Base-by-base conservation (phyloP, 768 basidiomycete species). In the Tylopilus sp. region DNA sequence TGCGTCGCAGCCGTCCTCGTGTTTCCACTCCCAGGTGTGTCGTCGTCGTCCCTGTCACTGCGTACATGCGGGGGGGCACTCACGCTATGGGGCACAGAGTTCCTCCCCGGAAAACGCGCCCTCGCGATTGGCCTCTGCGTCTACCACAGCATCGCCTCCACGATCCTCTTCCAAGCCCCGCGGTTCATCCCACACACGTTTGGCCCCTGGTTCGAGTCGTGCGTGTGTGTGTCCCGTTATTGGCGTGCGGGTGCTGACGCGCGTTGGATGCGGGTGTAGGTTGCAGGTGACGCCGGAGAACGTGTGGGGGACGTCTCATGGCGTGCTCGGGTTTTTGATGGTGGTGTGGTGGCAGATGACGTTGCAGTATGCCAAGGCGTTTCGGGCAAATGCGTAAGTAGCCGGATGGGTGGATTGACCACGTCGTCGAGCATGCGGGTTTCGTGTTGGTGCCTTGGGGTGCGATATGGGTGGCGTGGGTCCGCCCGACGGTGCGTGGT, bases 291-390 rank as follows among this genome's bases (percentile, higher is more conserved):
- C 87, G 0, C 90, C 90, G 0, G 90, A 92, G 65, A 63, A 72
- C 23, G 68, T 81, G 1, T 91, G 89, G 88, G 88, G 87, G 0
- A 78, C 75, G 6, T 60, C 80, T 18, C 90, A 92, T 57, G 90
- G 90, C 17, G 17, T 87, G 41, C 51, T 91, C 30, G 85, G 88
- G 11, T 67, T 91, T 6, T 78, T 76, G 47, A 85, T 91, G 76
- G 79, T 86, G 8, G 64, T 79, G 3, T 92, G 90, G 90, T 92
- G 90, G 90, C 90, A 92, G 69, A 73, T 65, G 17, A 91, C 88
- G 2, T 70, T 90, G 44, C 78, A 73, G 30, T 69, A 80, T 35
- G 72, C 78, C 23, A 69, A 68, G 21, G 67, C 76, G 60, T 67
- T 74, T 28, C 70, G 74, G 15, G 33, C 4, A 17, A 35, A 35